phyloP scores from a whole-genome alignment of 2,329 filamentous ascomycete genomes.

The Colletotrichum destructivum region DNA sequence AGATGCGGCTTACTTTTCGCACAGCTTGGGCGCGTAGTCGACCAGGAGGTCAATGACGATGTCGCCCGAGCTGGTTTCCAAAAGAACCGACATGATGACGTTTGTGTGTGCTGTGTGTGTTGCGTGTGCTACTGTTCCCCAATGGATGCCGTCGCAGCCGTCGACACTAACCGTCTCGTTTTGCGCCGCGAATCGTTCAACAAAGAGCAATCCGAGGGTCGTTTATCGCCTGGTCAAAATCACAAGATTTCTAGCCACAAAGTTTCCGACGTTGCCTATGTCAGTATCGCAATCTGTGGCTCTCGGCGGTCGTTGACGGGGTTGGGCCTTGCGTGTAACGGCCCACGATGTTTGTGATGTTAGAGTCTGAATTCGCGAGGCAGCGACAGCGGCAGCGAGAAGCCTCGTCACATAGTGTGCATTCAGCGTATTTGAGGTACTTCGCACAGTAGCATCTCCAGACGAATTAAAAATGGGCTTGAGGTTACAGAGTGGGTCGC shows the following conservation, averaged over 20 bases:
- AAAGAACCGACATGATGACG: conserved; percentile 84
- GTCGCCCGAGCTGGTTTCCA: conserved; percentile 94
- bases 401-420: conserved; percentile 38
- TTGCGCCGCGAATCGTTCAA: conserved; percentile 14
- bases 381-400: neutral
- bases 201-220: conserved; percentile 1
- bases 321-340: conserved; percentile 6
- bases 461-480: conserved; percentile 9
- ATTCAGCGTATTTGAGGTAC: neutral
- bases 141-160: neutral
- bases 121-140: neutral
- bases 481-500: neutral
- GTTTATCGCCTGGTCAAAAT: neutral
- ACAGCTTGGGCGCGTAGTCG: conserved; percentile 90
- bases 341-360: conserved; percentile 19
- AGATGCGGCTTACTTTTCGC: conserved; percentile 85
- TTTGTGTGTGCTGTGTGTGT: neutral
- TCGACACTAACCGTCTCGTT: neutral
- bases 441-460: conserved; percentile 14
- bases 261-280: neutral
- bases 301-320: neutral
- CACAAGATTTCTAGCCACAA: conserved; percentile 15
- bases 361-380: conserved; percentile 13
- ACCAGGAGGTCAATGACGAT: conserved; percentile 94
- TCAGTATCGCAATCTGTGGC: conserved; percentile 4